Percentiles rank a stretch among this genome's conserved stretches.
Evolutionary conservation across 176 grass and related monocot species (phyloP).

Genomic region (Aegilops tauschii): DNA sequence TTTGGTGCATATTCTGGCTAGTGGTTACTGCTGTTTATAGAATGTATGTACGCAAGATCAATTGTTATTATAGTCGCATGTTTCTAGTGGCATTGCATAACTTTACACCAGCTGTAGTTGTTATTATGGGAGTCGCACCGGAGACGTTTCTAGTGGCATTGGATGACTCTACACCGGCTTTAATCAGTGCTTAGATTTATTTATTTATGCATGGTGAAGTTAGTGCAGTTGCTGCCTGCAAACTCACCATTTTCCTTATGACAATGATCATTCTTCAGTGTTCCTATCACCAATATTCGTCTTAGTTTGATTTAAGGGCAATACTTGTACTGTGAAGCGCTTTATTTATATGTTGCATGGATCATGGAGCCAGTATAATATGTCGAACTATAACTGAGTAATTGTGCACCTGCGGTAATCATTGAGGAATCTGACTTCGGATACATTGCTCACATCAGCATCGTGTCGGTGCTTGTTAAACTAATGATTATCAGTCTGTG

Average conservation of each 20-base stretch:
- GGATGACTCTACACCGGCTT: background rate
- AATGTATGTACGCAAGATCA: background rate
- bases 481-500: background rate
- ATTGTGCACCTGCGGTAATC: background rate
- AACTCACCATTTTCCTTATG: background rate
- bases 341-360: conserved; percentile 10
- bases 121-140: background rate
- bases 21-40: background rate
- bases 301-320: background rate
- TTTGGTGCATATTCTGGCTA: background rate
- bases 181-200: background rate
- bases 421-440: background rate
- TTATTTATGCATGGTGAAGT: background rate
- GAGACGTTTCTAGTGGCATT: background rate
- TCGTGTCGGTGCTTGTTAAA: background rate
- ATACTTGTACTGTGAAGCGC: background rate
- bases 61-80: background rate
- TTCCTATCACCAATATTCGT: background rate
- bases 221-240: background rate
- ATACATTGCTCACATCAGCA: conserved; percentile 8
- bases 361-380: background rate
- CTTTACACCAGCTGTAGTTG: background rate
- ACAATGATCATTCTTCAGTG: background rate
- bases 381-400: background rate
- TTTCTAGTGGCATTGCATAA: background rate